These are phyloP conservation scores for Zangia roseola DNA, from an alignment of 768 basidiomycete genomes.

Conservation along the genomic window DNA sequence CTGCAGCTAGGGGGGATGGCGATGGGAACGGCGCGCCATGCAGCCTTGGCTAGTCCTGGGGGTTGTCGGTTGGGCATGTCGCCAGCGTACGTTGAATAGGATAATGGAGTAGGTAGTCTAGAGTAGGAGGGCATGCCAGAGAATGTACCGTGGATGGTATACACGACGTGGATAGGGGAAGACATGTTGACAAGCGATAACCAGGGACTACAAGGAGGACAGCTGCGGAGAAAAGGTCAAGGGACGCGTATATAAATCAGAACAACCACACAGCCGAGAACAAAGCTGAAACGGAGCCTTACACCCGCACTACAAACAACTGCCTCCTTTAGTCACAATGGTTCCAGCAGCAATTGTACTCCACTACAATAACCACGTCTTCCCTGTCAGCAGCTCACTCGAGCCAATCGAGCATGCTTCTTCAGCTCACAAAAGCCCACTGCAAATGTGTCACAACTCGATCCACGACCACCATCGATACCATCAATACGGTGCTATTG, in stretches of 20 bases:
- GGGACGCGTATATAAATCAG: constrained; percentile 19
- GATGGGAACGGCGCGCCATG: constrained; percentile 25
- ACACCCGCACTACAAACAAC: constrained; percentile 13
- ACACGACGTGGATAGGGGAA: constrained; percentile 25
- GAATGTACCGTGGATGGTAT: constrained; percentile 33
- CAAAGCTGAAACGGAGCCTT: constrained; percentile 15
- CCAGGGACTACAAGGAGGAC: constrained; percentile 9
- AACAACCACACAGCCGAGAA: constrained; percentile 12
- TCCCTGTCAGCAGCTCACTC: constrained; percentile 3
- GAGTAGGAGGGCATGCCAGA: constrained; percentile 27
- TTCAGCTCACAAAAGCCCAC: background rate
- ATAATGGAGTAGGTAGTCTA: constrained; percentile 12
- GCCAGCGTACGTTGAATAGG: constrained; percentile 25
- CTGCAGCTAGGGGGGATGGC: constrained; percentile 27
- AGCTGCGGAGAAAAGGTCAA: background rate
- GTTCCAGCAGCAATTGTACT: constrained; percentile 15
- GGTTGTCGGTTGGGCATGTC: constrained; percentile 21
- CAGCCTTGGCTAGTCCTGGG: constrained; percentile 22
- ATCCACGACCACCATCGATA: constrained; percentile 16
- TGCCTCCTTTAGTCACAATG: constrained; percentile 22
- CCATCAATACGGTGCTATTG: no score
- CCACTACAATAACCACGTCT: constrained; percentile 13
- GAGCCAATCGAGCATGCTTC: background rate
- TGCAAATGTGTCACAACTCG: constrained; percentile 7
- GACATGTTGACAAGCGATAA: constrained; percentile 26